Evolutionary conservation across 2,329 filamentous ascomycete species (phyloP).

Genomic region (Paecilomyces formosus): DNA sequence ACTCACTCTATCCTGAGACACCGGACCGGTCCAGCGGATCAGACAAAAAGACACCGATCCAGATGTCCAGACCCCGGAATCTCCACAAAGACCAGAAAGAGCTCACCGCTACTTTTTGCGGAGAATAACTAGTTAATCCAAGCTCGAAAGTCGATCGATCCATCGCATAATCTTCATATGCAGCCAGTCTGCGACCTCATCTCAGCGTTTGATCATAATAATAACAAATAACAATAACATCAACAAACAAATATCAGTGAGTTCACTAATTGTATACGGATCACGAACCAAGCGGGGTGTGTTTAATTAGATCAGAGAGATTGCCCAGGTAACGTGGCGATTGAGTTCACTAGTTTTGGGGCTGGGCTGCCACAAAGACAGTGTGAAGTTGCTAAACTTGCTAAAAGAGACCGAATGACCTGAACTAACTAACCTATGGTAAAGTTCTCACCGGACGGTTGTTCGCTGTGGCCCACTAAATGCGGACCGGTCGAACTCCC

Average conservation of each 20-base stretch:
- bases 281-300: neutral
- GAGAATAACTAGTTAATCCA: too few relatives aligned
- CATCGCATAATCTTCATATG: neutral
- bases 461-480: neutral
- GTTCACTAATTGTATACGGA: neutral
- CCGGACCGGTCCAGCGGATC: neutral
- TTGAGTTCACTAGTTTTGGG: neutral
- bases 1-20: neutral
- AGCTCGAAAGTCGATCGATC: neutral
- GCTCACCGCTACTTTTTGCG: neutral
- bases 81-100: neutral
- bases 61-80: neutral
- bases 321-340: neutral
- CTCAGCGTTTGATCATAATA: neutral
- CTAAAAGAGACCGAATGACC: too few relatives aligned
- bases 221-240: neutral
- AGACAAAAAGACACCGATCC: too few relatives aligned
- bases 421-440: too few relatives aligned
- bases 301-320: neutral
- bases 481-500: neutral
- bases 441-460: neutral
- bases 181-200: neutral
- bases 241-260: neutral
- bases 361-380: neutral
- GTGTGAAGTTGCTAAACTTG: neutral